Evolutionary conservation across 1,284 basidiomycete species (phyloP), one percentile per base, ranked within the genome.

Genomic region (Malassezia slooffiae): DNA sequence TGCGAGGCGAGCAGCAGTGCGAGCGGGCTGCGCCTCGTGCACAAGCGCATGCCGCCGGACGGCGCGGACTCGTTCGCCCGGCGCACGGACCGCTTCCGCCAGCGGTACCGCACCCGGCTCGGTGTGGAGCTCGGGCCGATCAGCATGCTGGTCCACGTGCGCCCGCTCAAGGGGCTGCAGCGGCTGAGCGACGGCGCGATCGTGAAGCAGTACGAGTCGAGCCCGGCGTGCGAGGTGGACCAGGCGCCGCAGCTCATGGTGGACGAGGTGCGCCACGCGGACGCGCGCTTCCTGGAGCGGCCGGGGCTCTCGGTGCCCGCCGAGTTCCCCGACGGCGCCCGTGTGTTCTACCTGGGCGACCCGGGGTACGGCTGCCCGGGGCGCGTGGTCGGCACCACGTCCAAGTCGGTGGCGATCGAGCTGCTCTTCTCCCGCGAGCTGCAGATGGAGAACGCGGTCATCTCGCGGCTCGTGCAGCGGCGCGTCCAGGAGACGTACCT

Each of bases 331-430:
- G 79, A 80, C 1, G 84, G 84, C 9, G 83, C 80, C 67, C 86
- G 83, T 60, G 83, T 96, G 31, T 93, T 99, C 72, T 97, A 95
- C 79, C 77, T 97, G 5, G 90, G 90, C 16, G 80, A 83, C 54
- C 81, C 86, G 59, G 84, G 83, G 0, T 97, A 93, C 65, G 93
- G 93, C n/a, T 81, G 84, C 4, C 88, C 93, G 5, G 88, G 88
- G 0, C 84, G 88, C 61, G 86, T 99, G 8, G 22, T 81, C 82
- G 24, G 82, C 90, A 48, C 74, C 82, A 55, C 54, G 15, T 41
- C 57, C 7, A 40, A 55, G 16, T 41, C 47, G 19, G 55, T 67
- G 13, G 57, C 58, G 22, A 59, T 69, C 28, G 57, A 64, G 34
- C 33, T 64, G 3, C 54, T 54, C 12, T 55, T 60, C 43, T 57